Conservation (phyloP, 2,329 filamentous ascomycete genomes). For the Beauveria asiatica region DNA sequence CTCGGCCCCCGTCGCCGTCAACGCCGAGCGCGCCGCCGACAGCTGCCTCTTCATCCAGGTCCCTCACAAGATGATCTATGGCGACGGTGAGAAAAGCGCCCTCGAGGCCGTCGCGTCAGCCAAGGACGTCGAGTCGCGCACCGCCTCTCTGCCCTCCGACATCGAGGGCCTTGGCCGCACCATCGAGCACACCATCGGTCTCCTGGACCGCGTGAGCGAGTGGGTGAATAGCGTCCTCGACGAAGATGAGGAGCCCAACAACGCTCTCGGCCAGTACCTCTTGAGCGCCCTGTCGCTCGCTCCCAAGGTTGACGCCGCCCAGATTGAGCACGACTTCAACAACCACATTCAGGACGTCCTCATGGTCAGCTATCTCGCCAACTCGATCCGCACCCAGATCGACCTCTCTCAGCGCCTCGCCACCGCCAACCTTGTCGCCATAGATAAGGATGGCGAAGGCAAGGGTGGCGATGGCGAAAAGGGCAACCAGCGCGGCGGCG, state of each 20-base stretch:
- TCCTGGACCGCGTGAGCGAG: slow-evolving; percentile 83
- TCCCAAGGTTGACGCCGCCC: slow-evolving; percentile 83
- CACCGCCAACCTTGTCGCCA: slow-evolving; percentile 55
- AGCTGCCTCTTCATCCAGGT: slow-evolving; percentile 97
- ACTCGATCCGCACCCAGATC: slow-evolving; percentile 98
- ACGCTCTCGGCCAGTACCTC: slow-evolving; percentile 86
- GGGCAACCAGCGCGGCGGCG: slow-evolving; percentile 35
- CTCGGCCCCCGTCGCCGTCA: slow-evolving; percentile 88
- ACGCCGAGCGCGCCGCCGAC: slow-evolving; percentile 87
- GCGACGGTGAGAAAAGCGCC: slow-evolving; percentile 56
- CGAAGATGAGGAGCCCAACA: slow-evolving; percentile 83
- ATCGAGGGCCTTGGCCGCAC: slow-evolving; percentile 82
- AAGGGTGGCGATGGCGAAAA: slow-evolving; percentile 35
- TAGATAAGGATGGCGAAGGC: slow-evolving; percentile 41
- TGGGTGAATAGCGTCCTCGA: slow-evolving; percentile 93
- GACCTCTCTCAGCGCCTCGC: slow-evolving; percentile 93
- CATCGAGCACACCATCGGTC: slow-evolving; percentile 76
- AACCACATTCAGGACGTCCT: slow-evolving; percentile 99
- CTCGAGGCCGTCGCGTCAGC: slow-evolving; percentile 79
- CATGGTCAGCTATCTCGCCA: slow-evolving; percentile 95
- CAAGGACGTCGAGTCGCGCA: slow-evolving; percentile 67
- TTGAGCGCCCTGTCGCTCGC: slow-evolving; percentile 89
- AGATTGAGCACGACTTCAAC: slow-evolving; percentile 98
- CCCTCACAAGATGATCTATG: slow-evolving; percentile 87
- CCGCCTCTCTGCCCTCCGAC: slow-evolving; percentile 69